phyloP scores from a whole-genome alignment of 1,139 yeast genomes.

The Eremothecium gossypii region DNA sequence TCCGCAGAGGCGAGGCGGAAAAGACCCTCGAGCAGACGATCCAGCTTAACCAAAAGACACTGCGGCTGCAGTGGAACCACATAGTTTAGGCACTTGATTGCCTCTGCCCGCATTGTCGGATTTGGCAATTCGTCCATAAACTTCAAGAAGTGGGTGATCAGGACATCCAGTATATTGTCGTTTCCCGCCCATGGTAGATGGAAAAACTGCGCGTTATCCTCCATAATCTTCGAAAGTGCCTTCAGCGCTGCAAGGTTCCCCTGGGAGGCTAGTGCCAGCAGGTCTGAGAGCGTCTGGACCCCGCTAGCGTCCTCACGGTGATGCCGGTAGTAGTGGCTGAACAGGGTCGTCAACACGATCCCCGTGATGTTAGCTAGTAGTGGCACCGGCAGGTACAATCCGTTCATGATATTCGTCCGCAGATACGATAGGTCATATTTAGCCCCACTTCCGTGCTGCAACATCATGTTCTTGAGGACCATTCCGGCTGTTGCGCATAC shows the following conservation, averaged over 20 bases:
- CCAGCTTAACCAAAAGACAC: conserved; percentile 54
- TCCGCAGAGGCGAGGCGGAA: conserved; percentile 56
- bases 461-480: conserved; percentile 64
- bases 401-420: conserved; percentile 55
- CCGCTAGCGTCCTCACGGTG: conserved; percentile 41
- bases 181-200: conserved; percentile 51
- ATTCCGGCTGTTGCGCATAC: conserved; percentile 87
- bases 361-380: conserved; percentile 83
- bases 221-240: conserved; percentile 81
- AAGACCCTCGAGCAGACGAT: conserved; percentile 51
- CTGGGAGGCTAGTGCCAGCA: conserved; percentile 48
- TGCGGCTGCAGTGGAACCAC: conserved; percentile 63
- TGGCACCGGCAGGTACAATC: conserved; percentile 44
- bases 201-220: conserved; percentile 45
- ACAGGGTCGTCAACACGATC: conserved; percentile 76
- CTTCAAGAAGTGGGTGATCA: conserved; percentile 57
- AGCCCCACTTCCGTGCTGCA: conserved; percentile 30
- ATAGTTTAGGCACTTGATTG: conserved; percentile 69
- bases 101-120: conserved; percentile 46
- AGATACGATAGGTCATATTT: conserved; percentile 37
- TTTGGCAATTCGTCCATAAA: conserved; percentile 39
- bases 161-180: conserved; percentile 47
- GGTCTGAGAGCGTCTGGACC: conserved; percentile 53
- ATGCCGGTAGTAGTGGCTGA: conserved; percentile 35
- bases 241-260: conserved; percentile 71